Conservation (phyloP, 257 asterid species). For the Capsicum rhomboideum region DNA sequence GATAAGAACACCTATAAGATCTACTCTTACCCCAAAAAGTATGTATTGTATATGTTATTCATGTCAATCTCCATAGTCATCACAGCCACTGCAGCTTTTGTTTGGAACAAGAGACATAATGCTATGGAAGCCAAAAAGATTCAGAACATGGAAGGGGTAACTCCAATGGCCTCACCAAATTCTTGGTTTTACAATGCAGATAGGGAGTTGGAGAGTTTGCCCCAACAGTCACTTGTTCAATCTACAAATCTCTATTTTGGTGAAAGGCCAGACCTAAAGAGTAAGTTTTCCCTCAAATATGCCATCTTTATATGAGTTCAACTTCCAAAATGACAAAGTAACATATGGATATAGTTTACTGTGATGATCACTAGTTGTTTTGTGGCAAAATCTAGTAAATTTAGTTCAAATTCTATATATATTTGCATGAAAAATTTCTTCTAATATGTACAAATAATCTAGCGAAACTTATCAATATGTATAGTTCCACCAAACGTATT, state of each 20-base stretch:
- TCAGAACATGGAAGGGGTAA: slow-evolving; percentile 49
- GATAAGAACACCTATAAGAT: slow-evolving; percentile 46
- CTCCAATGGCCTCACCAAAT: slow-evolving; percentile 47
- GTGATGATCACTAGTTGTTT: no score
- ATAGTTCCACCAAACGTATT: no score
- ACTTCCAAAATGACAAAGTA: no score
- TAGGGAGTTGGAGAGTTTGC: slow-evolving; percentile 71
- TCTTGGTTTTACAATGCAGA: slow-evolving; percentile 49
- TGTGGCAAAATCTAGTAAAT: no score
- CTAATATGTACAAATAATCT: no score
- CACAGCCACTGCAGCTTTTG: slow-evolving; percentile 32
- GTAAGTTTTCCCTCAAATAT: no score
- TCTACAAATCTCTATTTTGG: slow-evolving; percentile 63
- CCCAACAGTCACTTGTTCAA: slow-evolving; percentile 37
- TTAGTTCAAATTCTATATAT: no score
- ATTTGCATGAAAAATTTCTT: no score
- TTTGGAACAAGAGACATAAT: slow-evolving; percentile 44
- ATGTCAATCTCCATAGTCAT: slow-evolving; percentile 36
- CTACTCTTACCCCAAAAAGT: slow-evolving; percentile 26
- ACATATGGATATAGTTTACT: no score
- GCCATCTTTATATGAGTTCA: no score
- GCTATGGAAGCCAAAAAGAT: slow-evolving; percentile 38
- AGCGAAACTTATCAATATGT: no score
- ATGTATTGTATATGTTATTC: slow-evolving; percentile 31
- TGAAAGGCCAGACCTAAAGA: slow-evolving; percentile 68